Base-by-base conservation (phyloP, 305 asterid genomes). In the Fraxinus floribunda region DNA sequence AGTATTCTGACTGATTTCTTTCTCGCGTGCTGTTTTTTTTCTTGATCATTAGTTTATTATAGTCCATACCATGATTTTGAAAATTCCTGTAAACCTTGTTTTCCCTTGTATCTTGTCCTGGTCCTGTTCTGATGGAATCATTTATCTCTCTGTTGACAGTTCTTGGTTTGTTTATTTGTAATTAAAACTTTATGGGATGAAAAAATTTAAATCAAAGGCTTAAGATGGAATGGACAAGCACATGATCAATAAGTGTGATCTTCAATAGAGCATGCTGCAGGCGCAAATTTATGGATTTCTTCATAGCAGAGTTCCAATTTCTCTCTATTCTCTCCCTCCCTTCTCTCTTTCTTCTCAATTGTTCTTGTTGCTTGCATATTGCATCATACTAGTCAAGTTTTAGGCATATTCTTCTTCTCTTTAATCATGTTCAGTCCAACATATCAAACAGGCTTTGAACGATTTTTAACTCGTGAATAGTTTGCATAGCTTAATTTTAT, bases 101-200 rank as follows among this genome's bases (percentile, higher is more conserved):
- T 22, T 76, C 34, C 3, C 7, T 10, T 10, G 32, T 76, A 41
- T 76, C 16, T 49, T 29, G 30, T 29, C 22, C 3, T 77, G 29
- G 46, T 41, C 81, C 55, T 77, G 74, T 66, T 82, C 71, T 68
- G 73, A 64, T 64, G 55, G 38, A 36, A 64, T 70, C 78, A 30
- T 41, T 44, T 70, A 2, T 68, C 30, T 49, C 72, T 71, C 83
- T 11, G 26, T 39, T 32, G 70, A 41, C 13, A 46, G 35, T 46
- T 4, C 18, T 46, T 44, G 46, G 64, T 76, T 38, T 38, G 35
- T 46, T 76, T 10, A 24, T 15, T 24, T 76, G 79, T 76, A 76
- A 76, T 22, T 76, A 76, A 18, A 57, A 52, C 9, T 70, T 29
- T 70, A 38, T 70, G 75, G 41, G 75, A 70, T 5, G 75, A 15